phyloP scores from a whole-genome alignment of 2,329 filamentous ascomycete genomes.

The Cladosporium sp. region DNA sequence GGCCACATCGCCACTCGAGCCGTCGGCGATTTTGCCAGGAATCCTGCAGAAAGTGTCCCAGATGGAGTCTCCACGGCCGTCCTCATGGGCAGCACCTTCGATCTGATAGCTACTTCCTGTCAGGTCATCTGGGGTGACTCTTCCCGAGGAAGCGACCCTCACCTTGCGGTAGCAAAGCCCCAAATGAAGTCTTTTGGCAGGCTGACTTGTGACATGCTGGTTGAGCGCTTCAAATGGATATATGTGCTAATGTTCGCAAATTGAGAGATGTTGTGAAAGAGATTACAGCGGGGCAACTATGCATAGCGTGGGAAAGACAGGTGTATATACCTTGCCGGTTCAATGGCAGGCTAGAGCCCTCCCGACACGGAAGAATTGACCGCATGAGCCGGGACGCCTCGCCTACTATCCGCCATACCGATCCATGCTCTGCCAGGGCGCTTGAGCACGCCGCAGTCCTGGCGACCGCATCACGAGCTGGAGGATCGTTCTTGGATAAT shows the following conservation, averaged over 20 bases:
- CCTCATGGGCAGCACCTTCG: conserved; percentile 67
- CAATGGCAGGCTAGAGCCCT: conserved; percentile 4
- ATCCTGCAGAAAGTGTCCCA: conserved; percentile 85
- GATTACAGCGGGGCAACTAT: too few relatives aligned
- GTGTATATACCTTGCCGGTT: conserved; percentile 5
- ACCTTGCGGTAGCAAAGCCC: conserved; percentile 69
- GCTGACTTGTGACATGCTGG: conserved; percentile 15
- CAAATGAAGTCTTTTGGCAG: conserved; percentile 48
- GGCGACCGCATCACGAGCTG: conserved; percentile 3
- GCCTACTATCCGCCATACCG: background rate
- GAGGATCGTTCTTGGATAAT: background rate
- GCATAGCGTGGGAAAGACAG: background rate
- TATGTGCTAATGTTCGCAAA: too few relatives aligned
- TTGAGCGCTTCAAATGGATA: background rate
- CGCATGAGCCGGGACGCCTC: conserved; percentile 8
- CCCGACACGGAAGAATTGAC: conserved; percentile 7
- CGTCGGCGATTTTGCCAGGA: conserved; percentile 76
- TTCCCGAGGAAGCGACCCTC: background rate
- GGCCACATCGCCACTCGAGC: conserved; percentile 66
- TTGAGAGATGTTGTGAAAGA: too few relatives aligned
- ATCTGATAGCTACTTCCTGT: conserved; percentile 66
- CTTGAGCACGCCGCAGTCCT: conserved; percentile 1
- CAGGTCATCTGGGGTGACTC: conserved; percentile 1
- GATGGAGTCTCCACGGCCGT: conserved; percentile 75
- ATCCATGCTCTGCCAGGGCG: conserved; percentile 5